Evolutionary conservation across 2,329 filamentous ascomycete species (phyloP).

Genomic region (Penicillium brevicompactum): DNA sequence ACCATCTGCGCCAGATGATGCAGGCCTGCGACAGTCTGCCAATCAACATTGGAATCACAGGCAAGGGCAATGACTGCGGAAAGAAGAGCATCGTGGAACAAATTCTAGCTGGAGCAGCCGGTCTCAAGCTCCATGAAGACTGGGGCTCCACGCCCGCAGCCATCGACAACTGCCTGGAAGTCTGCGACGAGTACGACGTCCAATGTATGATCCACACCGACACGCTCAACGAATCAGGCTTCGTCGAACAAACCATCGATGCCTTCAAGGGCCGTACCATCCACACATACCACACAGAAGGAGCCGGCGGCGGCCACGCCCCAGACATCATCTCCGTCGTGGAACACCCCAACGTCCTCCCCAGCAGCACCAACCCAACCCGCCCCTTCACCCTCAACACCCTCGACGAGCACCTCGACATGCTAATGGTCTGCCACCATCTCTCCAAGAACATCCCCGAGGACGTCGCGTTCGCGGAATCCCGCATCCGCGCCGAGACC

Average conservation of each 20-base stretch:
- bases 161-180: conserved; percentile 80
- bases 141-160: conserved; percentile 91
- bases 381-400: conserved; percentile 89
- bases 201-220: conserved; percentile 96
- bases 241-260: conserved; percentile 87
- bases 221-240: conserved; percentile 95
- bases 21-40: conserved; percentile 81
- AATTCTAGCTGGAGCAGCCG: conserved; percentile 79
- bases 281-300: conserved; percentile 96
- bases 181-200: conserved; percentile 89
- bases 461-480: conserved; percentile 93
- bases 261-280: conserved; percentile 85
- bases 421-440: conserved; percentile 98
- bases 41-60: conserved; percentile 86
- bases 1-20: conserved; percentile 84
- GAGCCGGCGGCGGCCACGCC: conserved; percentile 90
- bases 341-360: conserved; percentile 83
- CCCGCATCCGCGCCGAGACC: conserved; percentile 89
- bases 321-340: conserved; percentile 96
- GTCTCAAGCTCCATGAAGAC: conserved; percentile 93
- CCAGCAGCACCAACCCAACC: conserved; percentile 89
- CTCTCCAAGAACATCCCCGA: conserved; percentile 90
- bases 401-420: conserved; percentile 93
- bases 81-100: conserved; percentile 74
- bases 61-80: conserved; percentile 86